phyloP scores from a whole-genome alignment of 495 filamentous ascomycete species.

The Annulohypoxylon maeteangense region DNA sequence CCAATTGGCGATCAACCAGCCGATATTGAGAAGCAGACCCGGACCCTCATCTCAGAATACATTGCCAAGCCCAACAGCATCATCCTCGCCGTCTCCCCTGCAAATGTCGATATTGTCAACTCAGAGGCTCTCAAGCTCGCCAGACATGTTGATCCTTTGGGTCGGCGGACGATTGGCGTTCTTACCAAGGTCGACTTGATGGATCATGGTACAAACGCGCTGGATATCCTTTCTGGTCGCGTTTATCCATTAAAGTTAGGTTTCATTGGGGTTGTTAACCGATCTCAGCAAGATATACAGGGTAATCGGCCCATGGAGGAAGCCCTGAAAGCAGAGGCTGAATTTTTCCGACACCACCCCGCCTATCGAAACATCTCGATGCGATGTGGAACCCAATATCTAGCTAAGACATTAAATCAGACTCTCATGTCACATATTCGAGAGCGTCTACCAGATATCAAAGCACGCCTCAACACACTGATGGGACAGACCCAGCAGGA shows the following conservation, averaged over 20 bases:
- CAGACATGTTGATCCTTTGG: slow-evolving; percentile 94
- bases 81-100: slow-evolving; percentile 94
- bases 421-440: slow-evolving; percentile 97
- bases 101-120: slow-evolving; percentile 98
- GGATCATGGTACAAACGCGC: slow-evolving; percentile 98
- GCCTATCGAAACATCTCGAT: slow-evolving; percentile 96
- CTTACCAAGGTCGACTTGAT: slow-evolving; percentile 98
- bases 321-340: slow-evolving; percentile 86
- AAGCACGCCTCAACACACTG: slow-evolving; percentile 93
- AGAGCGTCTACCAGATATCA: slow-evolving; percentile 95
- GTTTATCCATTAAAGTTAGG: slow-evolving; percentile 98
- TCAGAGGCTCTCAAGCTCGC: slow-evolving; percentile 98
- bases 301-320: slow-evolving; percentile 90
- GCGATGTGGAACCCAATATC: slow-evolving; percentile 92
- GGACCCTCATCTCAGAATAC: slow-evolving; percentile 96
- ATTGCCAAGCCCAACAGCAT: slow-evolving; percentile 99
- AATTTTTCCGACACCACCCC: slow-evolving; percentile 97
- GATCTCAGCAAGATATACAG: slow-evolving; percentile 98
- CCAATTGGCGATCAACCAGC: slow-evolving; percentile 98
- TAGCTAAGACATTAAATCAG: slow-evolving; percentile 93
- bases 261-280: slow-evolving; percentile 98
- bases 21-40: slow-evolving; percentile 98
- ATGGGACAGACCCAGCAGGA: slow-evolving; percentile 99
- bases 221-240: slow-evolving; percentile 94
- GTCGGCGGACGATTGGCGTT: slow-evolving; percentile 94